phyloP scores from a whole-genome alignment of 2,329 filamentous ascomycete species.

The Emmonsiellopsis sp. region DNA sequence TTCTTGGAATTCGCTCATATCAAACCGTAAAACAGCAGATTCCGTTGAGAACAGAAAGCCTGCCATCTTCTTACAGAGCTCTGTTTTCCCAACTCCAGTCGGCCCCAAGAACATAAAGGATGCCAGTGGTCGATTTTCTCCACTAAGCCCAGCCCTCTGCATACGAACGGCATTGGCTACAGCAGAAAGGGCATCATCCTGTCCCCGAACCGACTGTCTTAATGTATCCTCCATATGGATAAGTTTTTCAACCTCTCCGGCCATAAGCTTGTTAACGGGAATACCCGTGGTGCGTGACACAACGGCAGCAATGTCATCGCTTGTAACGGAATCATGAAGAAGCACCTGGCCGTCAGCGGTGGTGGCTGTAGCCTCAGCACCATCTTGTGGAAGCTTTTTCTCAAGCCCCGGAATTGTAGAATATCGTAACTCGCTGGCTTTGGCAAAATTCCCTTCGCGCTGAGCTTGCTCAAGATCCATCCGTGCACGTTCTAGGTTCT shows the following conservation, averaged over 20 bases:
- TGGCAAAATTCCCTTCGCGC: conserved; percentile 76
- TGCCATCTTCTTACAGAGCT: conserved; percentile 93
- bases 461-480: conserved; percentile 83
- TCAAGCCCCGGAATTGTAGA: conserved; percentile 76
- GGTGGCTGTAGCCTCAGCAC: conserved; percentile 35
- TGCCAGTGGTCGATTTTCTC: conserved; percentile 82
- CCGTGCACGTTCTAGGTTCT: conserved; percentile 76
- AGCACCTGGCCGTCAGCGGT: conserved; percentile 47
- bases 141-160: conserved; percentile 83
- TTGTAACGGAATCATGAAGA: conserved; percentile 88
- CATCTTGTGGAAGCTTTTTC: conserved; percentile 68
- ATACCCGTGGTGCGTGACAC: conserved; percentile 90
- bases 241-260: conserved; percentile 87
- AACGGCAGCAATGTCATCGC: conserved; percentile 87
- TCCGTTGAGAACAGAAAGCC: conserved; percentile 89
- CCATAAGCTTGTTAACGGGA: conserved; percentile 82
- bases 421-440: conserved; percentile 85
- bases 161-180: conserved; percentile 90
- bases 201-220: conserved; percentile 73
- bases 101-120: conserved; percentile 98
- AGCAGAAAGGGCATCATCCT: conserved; percentile 85
- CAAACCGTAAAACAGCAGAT: conserved; percentile 82
- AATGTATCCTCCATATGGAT: conserved; percentile 92
- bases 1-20: conserved; percentile 97
- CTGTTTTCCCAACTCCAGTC: conserved; percentile 94